A percentile compares a stretch with the other conserved stretches of the same genome.
phyloP scores from a whole-genome alignment of 2,329 filamentous ascomycete genomes.

The Fusarium begoniae region DNA sequence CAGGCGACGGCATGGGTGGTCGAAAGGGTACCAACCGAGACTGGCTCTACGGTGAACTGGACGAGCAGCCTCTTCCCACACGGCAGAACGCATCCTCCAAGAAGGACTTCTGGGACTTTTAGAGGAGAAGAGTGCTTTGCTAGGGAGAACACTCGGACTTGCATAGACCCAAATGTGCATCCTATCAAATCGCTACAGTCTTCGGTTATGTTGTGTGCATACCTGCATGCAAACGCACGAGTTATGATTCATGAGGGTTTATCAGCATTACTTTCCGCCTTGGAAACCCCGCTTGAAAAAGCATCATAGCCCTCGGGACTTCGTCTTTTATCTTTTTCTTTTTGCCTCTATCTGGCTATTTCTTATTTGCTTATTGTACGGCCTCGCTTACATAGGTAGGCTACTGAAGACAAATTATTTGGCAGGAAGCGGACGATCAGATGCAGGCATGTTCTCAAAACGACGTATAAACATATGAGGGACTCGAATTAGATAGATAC shows the following conservation, averaged over 20 bases:
- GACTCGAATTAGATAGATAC: constrained; percentile 18
- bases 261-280: constrained; percentile 9
- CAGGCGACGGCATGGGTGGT: constrained; percentile 72
- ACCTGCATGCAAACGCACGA: constrained; percentile 6
- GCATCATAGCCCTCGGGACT: neutral
- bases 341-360: constrained; percentile 18
- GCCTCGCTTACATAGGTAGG: constrained; percentile 10
- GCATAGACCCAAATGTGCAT: neutral
- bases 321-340: neutral
- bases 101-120: constrained; percentile 61
- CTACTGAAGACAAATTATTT: constrained; percentile 11
- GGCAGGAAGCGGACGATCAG: neutral
- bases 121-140: constrained; percentile 26
- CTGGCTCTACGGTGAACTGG: constrained; percentile 65
- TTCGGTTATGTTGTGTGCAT: constrained; percentile 1
- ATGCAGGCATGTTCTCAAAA: neutral
- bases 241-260: constrained; percentile 16
- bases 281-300: constrained; percentile 15
- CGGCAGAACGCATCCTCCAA: constrained; percentile 49
- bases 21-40: constrained; percentile 61
- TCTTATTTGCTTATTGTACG: constrained; percentile 22
- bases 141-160: neutral
- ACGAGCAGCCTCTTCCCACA: constrained; percentile 50
- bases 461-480: constrained; percentile 11
- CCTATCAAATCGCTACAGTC: neutral